Evolutionary conservation across 208 protist species (phyloP).

Genomic region (Porcisia hertigi): DNA sequence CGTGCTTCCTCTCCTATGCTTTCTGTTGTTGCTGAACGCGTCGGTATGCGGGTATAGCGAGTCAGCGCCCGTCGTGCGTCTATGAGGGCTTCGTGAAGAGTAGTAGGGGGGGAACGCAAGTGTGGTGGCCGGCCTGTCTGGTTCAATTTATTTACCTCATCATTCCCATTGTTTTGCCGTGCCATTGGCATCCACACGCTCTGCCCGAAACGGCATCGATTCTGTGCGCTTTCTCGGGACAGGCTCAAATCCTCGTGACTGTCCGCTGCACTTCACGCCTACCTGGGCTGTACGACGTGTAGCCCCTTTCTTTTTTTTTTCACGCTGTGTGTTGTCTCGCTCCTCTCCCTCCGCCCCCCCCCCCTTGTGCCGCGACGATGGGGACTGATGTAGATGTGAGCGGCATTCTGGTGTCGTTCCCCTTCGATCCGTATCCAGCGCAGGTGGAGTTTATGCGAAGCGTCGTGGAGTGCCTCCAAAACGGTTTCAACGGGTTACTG

Average conservation of each 20-base stretch:
- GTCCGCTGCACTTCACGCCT: background rate
- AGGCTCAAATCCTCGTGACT: background rate
- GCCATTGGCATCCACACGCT: background rate
- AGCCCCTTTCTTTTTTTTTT: background rate
- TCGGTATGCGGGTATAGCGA: background rate
- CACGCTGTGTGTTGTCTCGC: background rate
- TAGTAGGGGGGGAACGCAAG: background rate
- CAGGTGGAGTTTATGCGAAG: slow-evolving; percentile 96
- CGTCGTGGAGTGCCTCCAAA: slow-evolving; percentile 90
- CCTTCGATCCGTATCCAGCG: slow-evolving; percentile 92
- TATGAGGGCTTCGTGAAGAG: background rate
- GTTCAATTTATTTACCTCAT: background rate
- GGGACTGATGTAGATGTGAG: slow-evolving; percentile 40
- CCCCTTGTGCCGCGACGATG: slow-evolving; percentile 15
- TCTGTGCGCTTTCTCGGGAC: background rate
- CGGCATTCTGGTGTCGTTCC: slow-evolving; percentile 81
- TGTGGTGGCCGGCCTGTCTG: background rate
- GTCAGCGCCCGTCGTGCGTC: background rate
- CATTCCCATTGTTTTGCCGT: background rate
- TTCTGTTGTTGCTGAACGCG: background rate
- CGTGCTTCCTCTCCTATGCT: no score
- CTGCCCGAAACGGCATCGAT: background rate
- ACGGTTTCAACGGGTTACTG: slow-evolving; percentile 91
- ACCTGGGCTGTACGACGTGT: background rate
- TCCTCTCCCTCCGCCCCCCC: background rate